Conservation (phyloP, 78 protist genomes). For the Protostelium mycophagum region DNA sequence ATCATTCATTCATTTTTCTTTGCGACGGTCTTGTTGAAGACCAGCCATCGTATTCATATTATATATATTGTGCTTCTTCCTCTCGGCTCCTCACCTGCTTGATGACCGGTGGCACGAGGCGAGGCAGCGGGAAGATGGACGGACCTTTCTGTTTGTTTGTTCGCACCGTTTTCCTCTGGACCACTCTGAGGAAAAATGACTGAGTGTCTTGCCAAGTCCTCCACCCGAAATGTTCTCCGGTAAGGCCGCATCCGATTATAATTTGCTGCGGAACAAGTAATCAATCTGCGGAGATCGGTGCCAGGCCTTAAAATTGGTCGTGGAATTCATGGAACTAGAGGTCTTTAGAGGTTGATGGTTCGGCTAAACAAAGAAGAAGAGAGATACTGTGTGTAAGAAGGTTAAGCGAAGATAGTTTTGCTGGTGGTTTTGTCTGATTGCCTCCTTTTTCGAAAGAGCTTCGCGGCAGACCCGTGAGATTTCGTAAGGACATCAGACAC, state of each 20-base stretch:
- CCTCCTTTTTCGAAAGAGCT: too few relatives aligned
- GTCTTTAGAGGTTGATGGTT: neutral
- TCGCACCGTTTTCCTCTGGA: neutral
- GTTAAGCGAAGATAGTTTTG: too few relatives aligned
- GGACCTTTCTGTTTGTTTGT: neutral
- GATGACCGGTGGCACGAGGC: neutral
- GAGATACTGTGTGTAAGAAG: neutral
- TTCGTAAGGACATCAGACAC: too few relatives aligned
- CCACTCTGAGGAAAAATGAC: neutral
- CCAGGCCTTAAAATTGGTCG: too few relatives aligned
- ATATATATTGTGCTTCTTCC: neutral
- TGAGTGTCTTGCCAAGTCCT: neutral
- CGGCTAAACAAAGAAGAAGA: neutral
- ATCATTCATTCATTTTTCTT: too few relatives aligned
- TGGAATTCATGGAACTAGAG: too few relatives aligned
- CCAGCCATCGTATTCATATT: too few relatives aligned
- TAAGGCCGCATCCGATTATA: conserved; percentile 1
- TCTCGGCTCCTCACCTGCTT: neutral
- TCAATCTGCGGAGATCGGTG: neutral
- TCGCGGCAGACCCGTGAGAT: too few relatives aligned
- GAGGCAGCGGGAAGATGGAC: neutral
- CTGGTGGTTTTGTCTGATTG: too few relatives aligned
- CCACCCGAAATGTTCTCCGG: neutral
- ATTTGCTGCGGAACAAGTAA: neutral
- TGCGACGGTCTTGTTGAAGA: too few relatives aligned